Evolutionary conservation across 2,329 filamentous ascomycete genomes (phyloP).

Genomic region (Zopfia rhizophila): DNA sequence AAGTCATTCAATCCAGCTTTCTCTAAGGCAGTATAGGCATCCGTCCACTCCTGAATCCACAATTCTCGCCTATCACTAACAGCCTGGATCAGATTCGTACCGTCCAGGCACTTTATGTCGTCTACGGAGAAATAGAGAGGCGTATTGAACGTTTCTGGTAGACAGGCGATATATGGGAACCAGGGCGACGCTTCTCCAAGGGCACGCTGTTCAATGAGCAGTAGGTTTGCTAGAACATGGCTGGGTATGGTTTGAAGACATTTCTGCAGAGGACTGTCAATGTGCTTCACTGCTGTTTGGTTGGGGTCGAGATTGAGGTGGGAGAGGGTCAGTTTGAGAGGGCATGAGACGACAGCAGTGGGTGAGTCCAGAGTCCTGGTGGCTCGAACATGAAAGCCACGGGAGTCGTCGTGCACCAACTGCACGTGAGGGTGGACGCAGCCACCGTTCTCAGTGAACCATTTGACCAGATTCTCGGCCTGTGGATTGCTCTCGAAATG

Average conservation of each 20-base stretch:
- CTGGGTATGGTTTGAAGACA: constrained; percentile 41
- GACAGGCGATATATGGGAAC: constrained; percentile 48
- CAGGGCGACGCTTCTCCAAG: constrained; percentile 41
- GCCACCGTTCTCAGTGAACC: constrained; percentile 46
- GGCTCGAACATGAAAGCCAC: constrained; percentile 46
- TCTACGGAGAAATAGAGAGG: constrained; percentile 50
- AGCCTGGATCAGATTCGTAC: constrained; percentile 46
- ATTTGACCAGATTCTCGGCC: constrained; percentile 33
- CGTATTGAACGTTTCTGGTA: constrained; percentile 50
- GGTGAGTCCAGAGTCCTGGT: constrained; percentile 29
- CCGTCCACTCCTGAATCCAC: constrained; percentile 37
- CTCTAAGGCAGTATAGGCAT: constrained; percentile 17
- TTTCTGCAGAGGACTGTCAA: constrained; percentile 36
- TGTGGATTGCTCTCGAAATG: constrained; percentile 23
- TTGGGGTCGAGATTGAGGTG: constrained; percentile 46
- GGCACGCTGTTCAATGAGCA: constrained; percentile 48
- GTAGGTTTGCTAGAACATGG: constrained; percentile 46
- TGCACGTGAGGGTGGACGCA: constrained; percentile 41
- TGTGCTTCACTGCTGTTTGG: constrained; percentile 34
- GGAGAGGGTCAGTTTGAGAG: constrained; percentile 47
- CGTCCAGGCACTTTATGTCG: constrained; percentile 46
- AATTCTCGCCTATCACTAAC: constrained; percentile 30
- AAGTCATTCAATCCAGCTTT: background rate
- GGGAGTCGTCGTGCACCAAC: constrained; percentile 35
- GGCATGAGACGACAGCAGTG: constrained; percentile 40